Evolutionary conservation across 2,329 filamentous ascomycete species (phyloP).

Genomic region (Aaosphaeria arxii): DNA sequence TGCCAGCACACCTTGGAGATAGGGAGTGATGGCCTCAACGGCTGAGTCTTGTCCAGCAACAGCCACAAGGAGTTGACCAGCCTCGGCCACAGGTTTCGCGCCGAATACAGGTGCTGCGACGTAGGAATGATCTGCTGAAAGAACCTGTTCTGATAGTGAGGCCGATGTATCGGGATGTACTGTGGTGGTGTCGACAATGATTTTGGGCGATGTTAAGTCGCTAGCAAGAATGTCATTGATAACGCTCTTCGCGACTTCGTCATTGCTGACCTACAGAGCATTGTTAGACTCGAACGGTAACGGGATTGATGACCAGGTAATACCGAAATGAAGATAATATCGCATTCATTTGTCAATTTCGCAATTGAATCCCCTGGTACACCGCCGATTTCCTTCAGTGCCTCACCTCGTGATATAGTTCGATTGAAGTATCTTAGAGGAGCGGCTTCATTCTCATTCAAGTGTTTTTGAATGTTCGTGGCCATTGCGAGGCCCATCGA

Average conservation of each 20-base stretch:
- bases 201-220: slow-evolving; percentile 35
- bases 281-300: slow-evolving; percentile 9
- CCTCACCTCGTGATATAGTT: slow-evolving; percentile 45
- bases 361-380: slow-evolving; percentile 10
- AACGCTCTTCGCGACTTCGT: slow-evolving; percentile 38
- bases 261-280: slow-evolving; percentile 32
- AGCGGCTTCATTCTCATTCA: slow-evolving; percentile 16
- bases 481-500: slow-evolving; percentile 54
- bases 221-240: slow-evolving; percentile 19
- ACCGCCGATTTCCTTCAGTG: slow-evolving; percentile 25
- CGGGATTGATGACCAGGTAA: background rate
- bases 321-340: slow-evolving; percentile 35
- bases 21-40: slow-evolving; percentile 36
- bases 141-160: slow-evolving; percentile 24
- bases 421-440: slow-evolving; percentile 46
- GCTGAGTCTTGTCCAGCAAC: slow-evolving; percentile 42
- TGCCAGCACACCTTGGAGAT: slow-evolving; percentile 40
- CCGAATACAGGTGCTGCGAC: slow-evolving; percentile 51
- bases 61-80: slow-evolving; percentile 48
- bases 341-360: slow-evolving; percentile 16
- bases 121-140: slow-evolving; percentile 30
- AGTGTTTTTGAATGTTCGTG: slow-evolving; percentile 47
- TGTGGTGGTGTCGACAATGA: slow-evolving; percentile 51
- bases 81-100: slow-evolving; percentile 47
- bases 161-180: slow-evolving; percentile 47